Base-by-base conservation (phyloP, 108 stramenopile species). In the Cyclostephanos tholiformis region DNA sequence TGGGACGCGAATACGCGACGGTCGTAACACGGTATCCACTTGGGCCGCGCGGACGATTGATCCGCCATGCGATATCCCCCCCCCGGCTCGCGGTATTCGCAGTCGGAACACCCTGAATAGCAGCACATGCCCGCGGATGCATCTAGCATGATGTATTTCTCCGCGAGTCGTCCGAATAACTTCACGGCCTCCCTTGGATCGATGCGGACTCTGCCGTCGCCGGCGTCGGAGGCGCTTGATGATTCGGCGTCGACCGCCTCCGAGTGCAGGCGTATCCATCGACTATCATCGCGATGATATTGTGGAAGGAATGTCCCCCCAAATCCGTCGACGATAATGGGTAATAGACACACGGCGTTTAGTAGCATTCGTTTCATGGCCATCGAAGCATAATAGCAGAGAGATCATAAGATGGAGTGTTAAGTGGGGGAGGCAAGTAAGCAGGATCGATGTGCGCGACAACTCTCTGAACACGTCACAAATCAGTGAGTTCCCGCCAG, bases 121-220 rank as follows among this genome's bases (percentile, higher is more conserved):
- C 92, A 94, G 67, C 92, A 94, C 90, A 90, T 87, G 11, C 92
- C 92, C 41, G 87, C 92, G 0, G 84, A 78, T 2, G 79, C 80
- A 60, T 94, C 92, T 35, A 91, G 63, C 90, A 94, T 85, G 7
- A 94, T 91, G 65, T 94, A 94, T 55, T 91, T 94, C 80, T 94
- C 93, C 7, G 93, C 93, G 44, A 94, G 63, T 36, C 93, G 69
- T 39, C 93, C 93, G 69, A 94, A 94, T 7, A 94, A 11, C 74
- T 90, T 90, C 49, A 94, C 90, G 4, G 84, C 87, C 66, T 94
- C 92, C 65, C 90, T 91, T 0, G 89, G 89, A 43, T 89, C 88
- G 6, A 87, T 84, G 43, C 69, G 26, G 22, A 74, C 73, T 32
- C 39, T 66, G 10, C 12, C 50, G 32, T 71, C 65, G 48, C 4